These are phyloP conservation scores for Trichoderma semiorbis DNA, from an alignment of 2,329 filamentous ascomycete species.

Conservation along the genomic window DNA sequence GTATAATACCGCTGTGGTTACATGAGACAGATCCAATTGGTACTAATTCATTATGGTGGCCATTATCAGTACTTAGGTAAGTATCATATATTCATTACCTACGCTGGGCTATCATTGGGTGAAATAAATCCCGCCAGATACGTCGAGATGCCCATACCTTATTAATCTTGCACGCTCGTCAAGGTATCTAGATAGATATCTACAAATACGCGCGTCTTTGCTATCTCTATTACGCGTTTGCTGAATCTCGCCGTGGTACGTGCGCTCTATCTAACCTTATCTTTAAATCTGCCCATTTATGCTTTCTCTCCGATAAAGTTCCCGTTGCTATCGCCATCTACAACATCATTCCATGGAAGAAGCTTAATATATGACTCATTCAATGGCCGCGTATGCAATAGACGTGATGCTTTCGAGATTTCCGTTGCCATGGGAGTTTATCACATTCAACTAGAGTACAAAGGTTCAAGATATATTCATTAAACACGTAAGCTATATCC, in stretches of 20 bases:
- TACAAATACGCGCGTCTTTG: not conserved
- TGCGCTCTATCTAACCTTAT: not conserved
- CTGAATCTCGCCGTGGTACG: not conserved
- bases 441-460: not conserved
- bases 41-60: too few species aligned
- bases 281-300: not conserved
- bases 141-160: not conserved
- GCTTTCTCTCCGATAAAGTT: not conserved
- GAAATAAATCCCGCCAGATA: too few species aligned
- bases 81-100: too few species aligned
- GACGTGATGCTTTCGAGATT: too few species aligned
- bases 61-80: too few species aligned
- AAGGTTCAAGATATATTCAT: not conserved
- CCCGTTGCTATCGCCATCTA: not conserved
- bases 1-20: not conserved
- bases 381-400: not conserved
- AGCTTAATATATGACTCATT: not conserved
- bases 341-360: too few species aligned
- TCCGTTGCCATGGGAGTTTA: not conserved
- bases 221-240: not conserved
- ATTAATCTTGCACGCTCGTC: not conserved
- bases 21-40: not conserved
- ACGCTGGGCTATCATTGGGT: too few species aligned
- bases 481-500: not conserved
- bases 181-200: not conserved